These are phyloP conservation scores for Aspergillus sp. DNA, from an alignment of 2,329 filamentous ascomycete genomes.

Conservation along the genomic window DNA sequence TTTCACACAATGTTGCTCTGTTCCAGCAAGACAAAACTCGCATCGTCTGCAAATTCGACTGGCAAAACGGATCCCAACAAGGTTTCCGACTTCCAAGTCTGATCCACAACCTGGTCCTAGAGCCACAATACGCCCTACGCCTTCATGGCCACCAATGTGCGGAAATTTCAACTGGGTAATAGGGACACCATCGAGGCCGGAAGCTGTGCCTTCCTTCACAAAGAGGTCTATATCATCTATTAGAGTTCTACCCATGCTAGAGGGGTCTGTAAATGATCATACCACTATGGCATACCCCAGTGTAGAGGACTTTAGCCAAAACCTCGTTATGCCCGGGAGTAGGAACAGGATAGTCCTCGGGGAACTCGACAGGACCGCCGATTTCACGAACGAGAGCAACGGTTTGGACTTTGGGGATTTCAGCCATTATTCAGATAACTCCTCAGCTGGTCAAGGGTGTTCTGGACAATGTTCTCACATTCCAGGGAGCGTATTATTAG, in stretches of 20 bases:
- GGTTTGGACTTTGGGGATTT: conserved; percentile 30
- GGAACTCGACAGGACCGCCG: conserved; percentile 42
- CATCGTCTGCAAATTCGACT: conserved; percentile 46
- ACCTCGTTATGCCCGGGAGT: conserved; percentile 42
- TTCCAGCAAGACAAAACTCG: conserved; percentile 44
- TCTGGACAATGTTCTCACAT: background rate
- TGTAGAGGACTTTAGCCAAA: conserved; percentile 47
- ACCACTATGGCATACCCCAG: conserved; percentile 47
- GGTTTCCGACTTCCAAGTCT: conserved; percentile 37
- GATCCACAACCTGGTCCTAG: conserved; percentile 30
- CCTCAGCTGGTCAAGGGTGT: background rate
- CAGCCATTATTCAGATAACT: background rate
- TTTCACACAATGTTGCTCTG: conserved; percentile 43
- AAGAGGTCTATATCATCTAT: conserved; percentile 35
- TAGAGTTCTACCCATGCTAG: background rate
- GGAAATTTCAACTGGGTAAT: conserved; percentile 46
- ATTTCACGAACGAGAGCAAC: conserved; percentile 44
- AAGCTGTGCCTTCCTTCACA: conserved; percentile 41
- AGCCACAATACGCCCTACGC: conserved; percentile 43
- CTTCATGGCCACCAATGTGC: conserved; percentile 49
- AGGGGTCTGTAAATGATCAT: background rate
- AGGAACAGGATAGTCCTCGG: conserved; percentile 44
- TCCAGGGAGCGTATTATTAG: background rate
- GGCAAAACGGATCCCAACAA: conserved; percentile 47
- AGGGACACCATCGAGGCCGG: conserved; percentile 39